Evolutionary conservation across 768 basidiomycete species (phyloP), one percentile per base, ranked within the genome.

Genomic region (Lactifluus rugatus): DNA sequence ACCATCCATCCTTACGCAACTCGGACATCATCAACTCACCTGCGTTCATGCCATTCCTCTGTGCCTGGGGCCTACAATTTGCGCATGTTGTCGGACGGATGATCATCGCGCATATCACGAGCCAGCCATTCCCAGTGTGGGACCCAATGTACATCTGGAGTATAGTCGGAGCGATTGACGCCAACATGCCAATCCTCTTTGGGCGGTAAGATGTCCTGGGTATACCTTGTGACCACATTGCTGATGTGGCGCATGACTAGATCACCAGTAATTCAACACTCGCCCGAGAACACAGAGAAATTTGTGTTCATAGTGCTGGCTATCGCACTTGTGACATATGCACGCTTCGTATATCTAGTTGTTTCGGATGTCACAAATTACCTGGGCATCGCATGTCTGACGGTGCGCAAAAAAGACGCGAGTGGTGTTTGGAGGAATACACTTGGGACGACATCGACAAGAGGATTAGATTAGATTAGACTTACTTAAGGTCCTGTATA

Each of bases 341-440:
- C 77, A 25, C 78, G 86, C 45, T 94, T 94, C 71, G 87, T 85
- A 65, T 77, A 81, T 28, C 74, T 86, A n/a, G 91, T 94, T 55
- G 92, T 94, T 65, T 72, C 71, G 59, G 87, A 93, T 63, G 91
- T 97, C 71, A 95, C 92, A 56, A 81, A 93, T 59, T 87, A 86
- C 71, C 79, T 95, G 61, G 95, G 95, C 13, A 92, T 96, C 65
- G 95, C 92, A 1, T 97, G 93, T 74, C 93, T 96, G 67, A 92
- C 89, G 16, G 93, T 96, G 46, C 77, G 84, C 54, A 93, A 89
- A 75, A 89, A 83, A 78, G 90, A 92, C 63, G 73, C 73, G 37
- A 70, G 78, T 47, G 87, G 87, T 11, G 73, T 77, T 17, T 89
- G 87, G 87, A 69, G 70, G 52, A 64, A 70, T 36, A 71, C 72